Conservation (phyloP, 306 rosid genomes). For the Inga leiocalycina region DNA sequence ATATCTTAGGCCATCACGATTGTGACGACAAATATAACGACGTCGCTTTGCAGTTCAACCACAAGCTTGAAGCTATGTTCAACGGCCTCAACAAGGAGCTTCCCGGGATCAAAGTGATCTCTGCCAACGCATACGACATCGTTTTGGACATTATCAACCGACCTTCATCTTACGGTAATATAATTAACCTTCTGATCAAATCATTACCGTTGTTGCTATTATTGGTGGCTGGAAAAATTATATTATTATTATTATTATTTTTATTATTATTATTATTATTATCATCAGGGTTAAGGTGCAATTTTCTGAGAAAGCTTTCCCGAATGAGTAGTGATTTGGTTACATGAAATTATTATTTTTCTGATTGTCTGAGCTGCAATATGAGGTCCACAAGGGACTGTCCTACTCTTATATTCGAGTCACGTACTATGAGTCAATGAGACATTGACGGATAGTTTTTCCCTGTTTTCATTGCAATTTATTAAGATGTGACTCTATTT, state of each 20-base stretch:
- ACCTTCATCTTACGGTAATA: background rate
- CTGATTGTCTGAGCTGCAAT: too few species aligned
- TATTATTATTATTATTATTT: too few species aligned
- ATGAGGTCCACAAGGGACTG: too few species aligned
- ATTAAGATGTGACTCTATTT: too few species aligned
- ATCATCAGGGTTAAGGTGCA: too few species aligned
- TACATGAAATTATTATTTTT: too few species aligned
- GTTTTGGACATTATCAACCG: background rate
- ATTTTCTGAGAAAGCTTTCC: too few species aligned
- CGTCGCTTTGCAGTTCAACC: constrained; percentile 15
- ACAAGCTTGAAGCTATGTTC: background rate
- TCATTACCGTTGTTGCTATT: background rate
- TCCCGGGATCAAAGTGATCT: background rate
- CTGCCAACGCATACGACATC: background rate
- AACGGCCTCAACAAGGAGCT: background rate
- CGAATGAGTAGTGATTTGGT: too few species aligned
- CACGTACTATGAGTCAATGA: background rate
- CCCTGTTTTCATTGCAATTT: background rate
- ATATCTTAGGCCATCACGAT: background rate
- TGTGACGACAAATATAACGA: background rate
- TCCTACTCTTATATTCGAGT: background rate
- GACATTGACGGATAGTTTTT: background rate
- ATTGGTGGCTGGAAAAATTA: too few species aligned
- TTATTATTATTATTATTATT: too few species aligned
- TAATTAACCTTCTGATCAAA: background rate